phyloP scores from a whole-genome alignment of 257 asterid species.

The Salvia miltiorrhiza region DNA sequence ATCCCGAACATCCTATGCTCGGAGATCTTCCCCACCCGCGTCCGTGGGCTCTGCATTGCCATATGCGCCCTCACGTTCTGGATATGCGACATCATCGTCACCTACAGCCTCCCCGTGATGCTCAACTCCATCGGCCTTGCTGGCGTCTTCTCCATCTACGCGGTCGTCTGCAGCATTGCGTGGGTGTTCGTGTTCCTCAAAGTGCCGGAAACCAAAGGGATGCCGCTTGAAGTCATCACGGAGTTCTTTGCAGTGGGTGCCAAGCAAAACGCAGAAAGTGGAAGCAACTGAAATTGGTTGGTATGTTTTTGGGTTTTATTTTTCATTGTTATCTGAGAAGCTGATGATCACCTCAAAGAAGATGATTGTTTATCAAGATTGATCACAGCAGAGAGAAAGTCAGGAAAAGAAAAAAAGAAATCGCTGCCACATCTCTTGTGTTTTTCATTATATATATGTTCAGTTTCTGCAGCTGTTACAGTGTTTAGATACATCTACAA shows the following conservation, averaged over 20 bases:
- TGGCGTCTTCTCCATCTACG: conserved; percentile 78
- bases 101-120: conserved; percentile 70
- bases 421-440: neutral
- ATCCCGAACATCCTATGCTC: conserved; percentile 96
- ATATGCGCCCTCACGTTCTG: conserved; percentile 91
- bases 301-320: neutral
- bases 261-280: conserved; percentile 37
- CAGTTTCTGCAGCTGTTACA: conserved; percentile 5
- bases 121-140: conserved; percentile 70
- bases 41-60: conserved; percentile 92
- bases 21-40: conserved; percentile 92
- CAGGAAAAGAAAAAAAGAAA: neutral
- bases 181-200: conserved; percentile 76
- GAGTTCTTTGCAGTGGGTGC: conserved; percentile 90
- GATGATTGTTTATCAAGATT: neutral
- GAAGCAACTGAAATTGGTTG: conserved; percentile 19
- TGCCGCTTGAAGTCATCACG: conserved; percentile 94
- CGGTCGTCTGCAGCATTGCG: conserved; percentile 54
- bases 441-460: neutral
- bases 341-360: neutral
- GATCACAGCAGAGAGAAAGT: neutral
- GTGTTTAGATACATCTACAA: conserved; percentile 18
- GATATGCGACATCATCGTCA: conserved; percentile 80
- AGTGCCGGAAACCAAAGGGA: conserved; percentile 95
- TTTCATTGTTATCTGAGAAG: neutral